Evolutionary conservation across 2,329 filamentous ascomycete species (phyloP), one percentile per base, ranked within the genome.

Genomic region (Fusarium sp.): DNA sequence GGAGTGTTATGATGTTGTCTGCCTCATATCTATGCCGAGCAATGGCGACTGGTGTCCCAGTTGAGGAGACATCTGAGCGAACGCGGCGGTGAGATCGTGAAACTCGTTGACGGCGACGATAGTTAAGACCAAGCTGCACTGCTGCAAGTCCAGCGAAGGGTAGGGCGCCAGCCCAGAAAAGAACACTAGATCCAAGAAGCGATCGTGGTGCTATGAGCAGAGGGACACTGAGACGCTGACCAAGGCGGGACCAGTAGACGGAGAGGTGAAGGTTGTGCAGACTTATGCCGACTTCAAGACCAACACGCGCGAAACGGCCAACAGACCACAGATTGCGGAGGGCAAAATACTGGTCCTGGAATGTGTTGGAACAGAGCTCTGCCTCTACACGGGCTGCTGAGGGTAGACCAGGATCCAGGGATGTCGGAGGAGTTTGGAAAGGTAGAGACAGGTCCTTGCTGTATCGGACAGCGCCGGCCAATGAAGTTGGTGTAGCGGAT

Each of bases 181-280:
- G 73, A 15, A 84, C 58, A 21, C 75, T 75, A 2, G 80, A 71
- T 28, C 69, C 75, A 50, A 80, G 54, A 37, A 75, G 64, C 42
- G 77, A 61, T 25, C 74, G 75, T 28, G 80, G 78, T 11, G 83
- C 80, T 38, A 86, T 74, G 35, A 86, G 74, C 32, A 88, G 70
- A 4, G 86, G 86, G 32, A 88, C 56, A 65, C 81, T 82, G 71
- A 88, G 76, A 21, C 84, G 81, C 73, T 86, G 85, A 32, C 81
- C 81, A 32, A 85, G 81, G 3, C 84, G 82, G 4, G 85, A 85
- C 84, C 84, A 86, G 79, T 86, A 86, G 4, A 86, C 76, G 15
- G 85, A 86, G 49, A 87, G 64, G 64, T 86, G 82, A n/a, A 86
- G 71, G 62, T 80, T 83, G 69, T 80, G 80, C 5, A 79, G 78